Base-by-base conservation (phyloP, 2,329 filamentous ascomycete genomes). In the Colletotrichum ledebouriae region DNA sequence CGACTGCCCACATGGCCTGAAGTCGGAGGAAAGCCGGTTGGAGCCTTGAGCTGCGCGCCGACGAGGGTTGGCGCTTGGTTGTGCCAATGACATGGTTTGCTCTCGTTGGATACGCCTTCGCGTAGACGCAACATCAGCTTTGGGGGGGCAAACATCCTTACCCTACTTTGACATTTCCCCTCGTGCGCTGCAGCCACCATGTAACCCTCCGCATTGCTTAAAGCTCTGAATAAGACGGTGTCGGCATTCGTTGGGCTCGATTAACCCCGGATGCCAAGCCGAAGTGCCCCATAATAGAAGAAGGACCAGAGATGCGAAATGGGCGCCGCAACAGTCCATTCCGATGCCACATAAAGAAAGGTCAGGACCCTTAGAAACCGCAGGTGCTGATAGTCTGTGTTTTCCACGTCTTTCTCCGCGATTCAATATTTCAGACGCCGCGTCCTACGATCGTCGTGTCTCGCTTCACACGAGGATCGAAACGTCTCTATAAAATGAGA, bases 211-310 rank as follows among this genome's bases (percentile, higher is more conserved):
- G 29, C 25, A 34, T 33, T 33, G 29, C 33, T 52, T 9, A 52
- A 52, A 17, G 22, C 49, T 52, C 49, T 52, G 49, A 52, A 52
- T 52, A 52, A 52, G 49, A 22, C 37, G 12, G 37, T 39, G 37
- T 12, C 37, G 13, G 37, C 37, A 39, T 11, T 39, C 37, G 3
- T 13, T 39, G 37, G 10, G 12, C 37, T 12, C 2, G 5, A 7
- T 7, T 29, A 5, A 29, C 6, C 37, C 37, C 37, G 37, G 9
- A 11, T 11, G 10, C 10, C 37, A 39, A 39, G 37, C 37, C 37
- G 12, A 13, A 39, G 13, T 39, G 12, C 6, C 10, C 3, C 10
- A 39, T 39, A 10, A 39, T 10, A 39, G 10, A 29, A 6, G 25
- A 29, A 6, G 25, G 25, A 29, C 25, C 25, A 4, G 25, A 29